phyloP scores from a whole-genome alignment of 2,329 filamentous ascomycete genomes.

The Onygenales sp. region DNA sequence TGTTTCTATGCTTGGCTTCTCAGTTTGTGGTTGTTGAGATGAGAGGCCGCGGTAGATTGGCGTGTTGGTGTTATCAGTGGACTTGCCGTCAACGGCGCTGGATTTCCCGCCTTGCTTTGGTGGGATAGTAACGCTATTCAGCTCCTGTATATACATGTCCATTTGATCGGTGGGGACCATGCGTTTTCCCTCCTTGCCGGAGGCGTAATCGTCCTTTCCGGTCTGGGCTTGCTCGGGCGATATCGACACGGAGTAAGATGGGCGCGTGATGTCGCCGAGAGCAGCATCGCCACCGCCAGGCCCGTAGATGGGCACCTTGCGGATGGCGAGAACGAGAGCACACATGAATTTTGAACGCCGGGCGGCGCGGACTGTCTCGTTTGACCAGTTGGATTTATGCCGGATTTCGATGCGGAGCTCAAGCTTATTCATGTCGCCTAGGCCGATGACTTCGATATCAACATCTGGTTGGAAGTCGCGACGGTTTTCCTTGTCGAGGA shows the following conservation, averaged over 20 bases:
- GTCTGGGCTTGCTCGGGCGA: conserved; percentile 56
- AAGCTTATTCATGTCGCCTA: conserved; percentile 82
- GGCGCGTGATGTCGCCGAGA: conserved; percentile 57
- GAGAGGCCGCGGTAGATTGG: conserved; percentile 21
- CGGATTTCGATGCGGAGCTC: conserved; percentile 73
- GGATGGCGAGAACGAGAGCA: conserved; percentile 73
- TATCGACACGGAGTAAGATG: conserved; percentile 70
- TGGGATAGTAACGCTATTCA: conserved; percentile 4
- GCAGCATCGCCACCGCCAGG: conserved; percentile 64
- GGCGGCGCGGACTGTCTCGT: conserved; percentile 70
- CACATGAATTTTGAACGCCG: conserved; percentile 96
- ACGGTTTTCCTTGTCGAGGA: conserved; percentile 70
- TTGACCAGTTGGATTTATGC: conserved; percentile 89
- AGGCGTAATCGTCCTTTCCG: conserved; percentile 51
- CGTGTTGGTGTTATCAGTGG: conserved; percentile 16
- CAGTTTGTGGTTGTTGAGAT: conserved; percentile 1
- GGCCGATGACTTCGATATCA: conserved; percentile 64
- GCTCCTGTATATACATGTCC: conserved; percentile 8
- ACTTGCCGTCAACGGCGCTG: conserved; percentile 20
- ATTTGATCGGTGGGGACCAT: conserved; percentile 45
- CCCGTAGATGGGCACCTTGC: conserved; percentile 74
- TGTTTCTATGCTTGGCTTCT: conserved; percentile 21
- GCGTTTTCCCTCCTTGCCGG: conserved; percentile 55
- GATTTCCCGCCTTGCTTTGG: conserved; percentile 11
- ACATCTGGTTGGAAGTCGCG: conserved; percentile 87